Base-by-base conservation (phyloP, 2,329 filamentous ascomycete genomes). In the Exophiala dermatitidis region DNA sequence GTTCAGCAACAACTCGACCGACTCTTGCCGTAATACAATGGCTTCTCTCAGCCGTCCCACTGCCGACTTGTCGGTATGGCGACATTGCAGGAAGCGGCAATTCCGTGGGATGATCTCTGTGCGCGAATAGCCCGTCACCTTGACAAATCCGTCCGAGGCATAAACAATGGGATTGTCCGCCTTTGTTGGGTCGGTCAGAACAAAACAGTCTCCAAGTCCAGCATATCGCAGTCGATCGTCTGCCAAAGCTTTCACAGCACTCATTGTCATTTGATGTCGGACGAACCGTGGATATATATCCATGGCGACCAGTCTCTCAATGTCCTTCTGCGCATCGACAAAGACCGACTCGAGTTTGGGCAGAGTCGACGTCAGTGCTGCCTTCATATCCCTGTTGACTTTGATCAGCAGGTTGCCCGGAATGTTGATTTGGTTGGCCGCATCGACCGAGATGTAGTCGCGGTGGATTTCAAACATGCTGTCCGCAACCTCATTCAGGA, bases 171-270 rank as follows among this genome's bases (percentile, higher is more conserved):
- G 75, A 54, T 79, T 78, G 46, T 79, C 76, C 0, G 72, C 68
- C 41, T 70, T 69, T 0, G 50, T 60, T 8, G 77, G 76, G 60
- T 82, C 76, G 0, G 77, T 80, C 10, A 83, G 63, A 52, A 78
- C 80, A 58, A 83, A 83, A 26, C 79, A 78, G 46, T 79, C 73
- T 5, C 78, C 80, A 0, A 84, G 70, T 0, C 81, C 81, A 2
- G 75, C 74, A 49, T 76, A 82, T 54, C 63, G 68, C 28, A 47
- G 69, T 3, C 48, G 48, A 26, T 52, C 29, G 53, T 71, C 67
- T 3, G 74, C 69, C 2, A 81, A 63, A 1, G 77, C 74, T 36
- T 68, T 65, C 2, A 70, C 69, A 3, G 75, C 74, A 47, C 72
- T 73, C 31, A 72, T 64, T 0, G 72, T 73, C 49, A 80, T 66